These are phyloP conservation scores for Botrytis pseudocinerea DNA, from an alignment of 2,329 filamentous ascomycete genomes.

Conservation along the genomic window DNA sequence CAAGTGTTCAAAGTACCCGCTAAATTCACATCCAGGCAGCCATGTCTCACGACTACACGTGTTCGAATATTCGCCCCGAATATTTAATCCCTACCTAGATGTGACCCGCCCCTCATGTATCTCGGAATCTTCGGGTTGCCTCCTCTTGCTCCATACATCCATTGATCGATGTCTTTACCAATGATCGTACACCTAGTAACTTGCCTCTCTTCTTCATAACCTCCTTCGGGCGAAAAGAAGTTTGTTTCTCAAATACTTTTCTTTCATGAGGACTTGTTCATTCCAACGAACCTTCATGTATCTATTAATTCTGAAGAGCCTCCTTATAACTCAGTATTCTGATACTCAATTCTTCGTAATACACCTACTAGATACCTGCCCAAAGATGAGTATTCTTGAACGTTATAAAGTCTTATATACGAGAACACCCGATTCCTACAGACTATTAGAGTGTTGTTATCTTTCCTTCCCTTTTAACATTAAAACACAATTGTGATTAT, in stretches of 20 bases:
- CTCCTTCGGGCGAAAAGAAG: not conserved
- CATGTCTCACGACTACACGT: not conserved
- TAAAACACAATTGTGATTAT: not conserved
- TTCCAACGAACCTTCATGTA: no score
- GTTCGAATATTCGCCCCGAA: not conserved
- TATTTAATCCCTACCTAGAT: not conserved
- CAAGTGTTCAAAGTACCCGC: not conserved
- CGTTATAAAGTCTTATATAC: no score
- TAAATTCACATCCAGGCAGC: not conserved
- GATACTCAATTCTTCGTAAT: no score
- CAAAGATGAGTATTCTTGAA: no score
- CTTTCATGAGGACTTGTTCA: no score
- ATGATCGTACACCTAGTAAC: not conserved
- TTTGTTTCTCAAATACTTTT: not conserved
- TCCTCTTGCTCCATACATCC: not conserved
- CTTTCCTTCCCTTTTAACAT: not conserved
- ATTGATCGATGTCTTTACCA: not conserved
- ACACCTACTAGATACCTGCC: no score
- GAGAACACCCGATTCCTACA: not conserved
- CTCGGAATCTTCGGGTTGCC: not conserved
- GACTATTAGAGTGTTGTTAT: no score
- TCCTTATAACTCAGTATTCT: no score
- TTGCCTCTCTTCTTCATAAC: not conserved
- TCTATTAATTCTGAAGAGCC: no score
- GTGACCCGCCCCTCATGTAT: not conserved